A percentile compares a stretch with the other conserved stretches of the same genome.
These are phyloP conservation scores for Saccharomyces pastorianus DNA, from an alignment of 1,139 yeast species.

Conservation along the genomic window DNA sequence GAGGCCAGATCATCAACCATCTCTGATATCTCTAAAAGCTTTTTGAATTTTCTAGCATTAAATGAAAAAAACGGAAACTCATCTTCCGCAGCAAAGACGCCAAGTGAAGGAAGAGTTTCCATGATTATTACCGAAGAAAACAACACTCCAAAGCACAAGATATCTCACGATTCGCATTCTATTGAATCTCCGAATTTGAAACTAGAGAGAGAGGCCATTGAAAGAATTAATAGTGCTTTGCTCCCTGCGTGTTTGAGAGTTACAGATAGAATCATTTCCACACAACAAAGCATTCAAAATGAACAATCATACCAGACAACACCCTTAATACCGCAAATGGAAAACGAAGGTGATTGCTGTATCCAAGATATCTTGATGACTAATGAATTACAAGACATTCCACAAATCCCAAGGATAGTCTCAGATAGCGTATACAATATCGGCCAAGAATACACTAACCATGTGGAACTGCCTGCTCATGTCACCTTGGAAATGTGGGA, in stretches of 20 bases:
- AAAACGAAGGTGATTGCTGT: constrained; percentile 1
- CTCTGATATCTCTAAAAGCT: constrained; percentile 23
- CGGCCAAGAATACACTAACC: background rate
- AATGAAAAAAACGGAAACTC: background rate
- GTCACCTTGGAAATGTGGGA: constrained; percentile 23
- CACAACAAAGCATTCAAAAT: background rate
- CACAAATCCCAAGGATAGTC: constrained; percentile 12
- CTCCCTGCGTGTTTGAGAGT: constrained; percentile 27
- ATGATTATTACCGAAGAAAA: constrained; percentile 3
- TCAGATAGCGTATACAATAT: constrained; percentile 2
- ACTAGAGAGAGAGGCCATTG: constrained; percentile 25
- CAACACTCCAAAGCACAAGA: constrained; percentile 9
- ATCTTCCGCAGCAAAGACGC: background rate
- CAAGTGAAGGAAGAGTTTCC: background rate
- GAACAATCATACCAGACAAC: constrained; percentile 5
- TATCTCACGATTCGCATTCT: constrained; percentile 3
- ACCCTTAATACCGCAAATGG: constrained; percentile 7
- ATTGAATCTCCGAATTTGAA: constrained; percentile 14
- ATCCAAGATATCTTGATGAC: constrained; percentile 9
- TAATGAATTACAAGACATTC: constrained; percentile 17
- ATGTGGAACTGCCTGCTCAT: constrained; percentile 13
- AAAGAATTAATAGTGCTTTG: constrained; percentile 25
- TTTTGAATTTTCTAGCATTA: constrained; percentile 11
- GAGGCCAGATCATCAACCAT: constrained; percentile 26
- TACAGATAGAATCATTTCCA: constrained; percentile 4